These are phyloP conservation scores for Mycena metata DNA, from an alignment of 768 basidiomycete genomes.

Conservation along the genomic window DNA sequence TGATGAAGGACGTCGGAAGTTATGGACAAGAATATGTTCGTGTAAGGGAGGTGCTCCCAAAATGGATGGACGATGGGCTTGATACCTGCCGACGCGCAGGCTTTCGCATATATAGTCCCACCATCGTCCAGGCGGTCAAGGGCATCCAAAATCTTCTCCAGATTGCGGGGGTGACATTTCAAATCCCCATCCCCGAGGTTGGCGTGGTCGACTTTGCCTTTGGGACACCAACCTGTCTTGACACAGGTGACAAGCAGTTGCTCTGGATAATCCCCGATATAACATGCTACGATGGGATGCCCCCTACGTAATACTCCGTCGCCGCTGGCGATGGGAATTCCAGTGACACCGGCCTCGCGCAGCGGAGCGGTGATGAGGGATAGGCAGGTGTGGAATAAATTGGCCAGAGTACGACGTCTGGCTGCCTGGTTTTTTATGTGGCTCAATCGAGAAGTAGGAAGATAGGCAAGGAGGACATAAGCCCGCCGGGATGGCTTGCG, in stretches of 20 bases:
- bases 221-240: not conserved
- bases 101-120: too few species aligned
- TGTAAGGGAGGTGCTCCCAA: too few species aligned
- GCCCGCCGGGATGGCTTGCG: slow-evolving; percentile 45
- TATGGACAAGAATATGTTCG: too few species aligned
- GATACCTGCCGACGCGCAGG: too few species aligned
- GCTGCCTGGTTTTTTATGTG: slow-evolving; percentile 33
- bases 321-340: not conserved
- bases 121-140: too few species aligned
- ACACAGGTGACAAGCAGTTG: not conserved
- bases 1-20: slow-evolving; percentile 44
- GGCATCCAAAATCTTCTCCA: too few species aligned
- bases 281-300: not conserved
- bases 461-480: slow-evolving; percentile 47
- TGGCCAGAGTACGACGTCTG: slow-evolving; percentile 16
- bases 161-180: too few species aligned
- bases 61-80: too few species aligned
- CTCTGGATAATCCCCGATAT: not conserved
- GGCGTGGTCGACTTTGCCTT: too few species aligned
- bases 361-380: not conserved
- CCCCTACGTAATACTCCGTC: not conserved
- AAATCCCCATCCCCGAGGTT: too few species aligned
- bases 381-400: slow-evolving; percentile 45
- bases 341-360: not conserved
- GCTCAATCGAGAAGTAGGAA: slow-evolving; percentile 47